Conservation (phyloP, 345 rosid genomes). For the Ricinus communis region DNA sequence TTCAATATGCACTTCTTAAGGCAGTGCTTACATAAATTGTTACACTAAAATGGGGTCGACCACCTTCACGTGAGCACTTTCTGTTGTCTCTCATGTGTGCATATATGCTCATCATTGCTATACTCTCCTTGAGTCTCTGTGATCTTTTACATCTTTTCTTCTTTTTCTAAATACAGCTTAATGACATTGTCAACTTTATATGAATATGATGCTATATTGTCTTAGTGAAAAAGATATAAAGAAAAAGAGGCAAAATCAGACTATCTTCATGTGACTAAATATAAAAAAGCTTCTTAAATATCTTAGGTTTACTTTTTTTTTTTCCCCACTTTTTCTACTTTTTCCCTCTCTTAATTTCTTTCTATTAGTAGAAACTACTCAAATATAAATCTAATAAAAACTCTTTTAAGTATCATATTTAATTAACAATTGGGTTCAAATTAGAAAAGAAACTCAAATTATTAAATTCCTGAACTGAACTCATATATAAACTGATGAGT, state of each 20-base stretch:
- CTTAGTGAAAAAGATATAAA: constrained; percentile 6
- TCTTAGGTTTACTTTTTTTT: too few species aligned
- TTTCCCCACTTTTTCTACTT: too few species aligned
- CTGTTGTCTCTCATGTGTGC: constrained; percentile 41
- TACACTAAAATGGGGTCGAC: constrained; percentile 32
- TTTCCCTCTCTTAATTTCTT: background rate
- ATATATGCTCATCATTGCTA: constrained; percentile 19
- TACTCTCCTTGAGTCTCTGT: background rate
- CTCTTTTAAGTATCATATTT: too few species aligned
- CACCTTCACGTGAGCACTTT: constrained; percentile 50
- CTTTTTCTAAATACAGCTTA: constrained; percentile 1
- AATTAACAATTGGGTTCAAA: too few species aligned
- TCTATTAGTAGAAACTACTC: too few species aligned
- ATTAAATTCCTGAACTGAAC: too few species aligned
- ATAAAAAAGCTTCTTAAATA: background rate
- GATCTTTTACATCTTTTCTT: background rate
- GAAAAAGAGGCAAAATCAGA: constrained; percentile 10
- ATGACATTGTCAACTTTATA: constrained; percentile 29
- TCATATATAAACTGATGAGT: too few species aligned
- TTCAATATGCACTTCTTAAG: background rate
- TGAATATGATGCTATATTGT: constrained; percentile 12
- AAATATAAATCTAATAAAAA: too few species aligned
- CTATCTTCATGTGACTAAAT: constrained; percentile 31
- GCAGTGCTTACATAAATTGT: background rate
- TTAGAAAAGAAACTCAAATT: too few species aligned